Evolutionary conservation across 345 rosid genomes (phyloP).

Genomic region (Aquilaria malaccensis): DNA sequence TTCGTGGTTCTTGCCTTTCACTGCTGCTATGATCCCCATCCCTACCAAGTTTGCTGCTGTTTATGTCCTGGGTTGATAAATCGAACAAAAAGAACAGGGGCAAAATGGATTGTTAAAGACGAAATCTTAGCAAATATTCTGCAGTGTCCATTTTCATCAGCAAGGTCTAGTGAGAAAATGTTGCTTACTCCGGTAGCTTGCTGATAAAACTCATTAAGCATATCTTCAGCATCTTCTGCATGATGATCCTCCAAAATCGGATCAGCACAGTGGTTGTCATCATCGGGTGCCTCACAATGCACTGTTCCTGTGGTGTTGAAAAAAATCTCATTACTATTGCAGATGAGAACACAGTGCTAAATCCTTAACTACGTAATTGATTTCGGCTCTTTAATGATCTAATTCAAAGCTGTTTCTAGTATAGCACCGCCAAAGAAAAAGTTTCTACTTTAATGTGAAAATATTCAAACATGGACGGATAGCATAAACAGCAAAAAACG

Average conservation of each 20-base stretch:
- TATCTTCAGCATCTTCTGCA: constrained; percentile 27
- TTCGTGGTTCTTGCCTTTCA: constrained; percentile 6
- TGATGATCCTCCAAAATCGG: constrained; percentile 15
- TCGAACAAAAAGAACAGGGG: not conserved
- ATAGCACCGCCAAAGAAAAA: no score
- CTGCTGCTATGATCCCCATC: constrained; percentile 1
- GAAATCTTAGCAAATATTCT: not conserved
- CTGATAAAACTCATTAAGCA: constrained; percentile 49
- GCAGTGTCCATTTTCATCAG: no score
- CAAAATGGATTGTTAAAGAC: not conserved
- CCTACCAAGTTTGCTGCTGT: not conserved
- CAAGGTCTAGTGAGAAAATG: not conserved
- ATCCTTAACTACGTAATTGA: no score
- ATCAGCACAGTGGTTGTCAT: constrained; percentile 22
- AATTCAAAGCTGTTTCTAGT: no score
- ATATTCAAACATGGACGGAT: not conserved
- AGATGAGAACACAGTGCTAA: no score
- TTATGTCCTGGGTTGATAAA: constrained; percentile 12
- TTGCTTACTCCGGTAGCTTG: constrained; percentile 37
- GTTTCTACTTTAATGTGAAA: not conserved
- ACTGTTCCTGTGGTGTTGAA: constrained; percentile 24
- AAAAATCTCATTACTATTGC: constrained; percentile 8
- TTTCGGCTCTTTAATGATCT: no score
- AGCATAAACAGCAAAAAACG: no score
- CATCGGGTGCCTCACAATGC: constrained; percentile 26